Evolutionary conservation across 768 basidiomycete species (phyloP).

Genomic region (Hirschioporus abietinus): DNA sequence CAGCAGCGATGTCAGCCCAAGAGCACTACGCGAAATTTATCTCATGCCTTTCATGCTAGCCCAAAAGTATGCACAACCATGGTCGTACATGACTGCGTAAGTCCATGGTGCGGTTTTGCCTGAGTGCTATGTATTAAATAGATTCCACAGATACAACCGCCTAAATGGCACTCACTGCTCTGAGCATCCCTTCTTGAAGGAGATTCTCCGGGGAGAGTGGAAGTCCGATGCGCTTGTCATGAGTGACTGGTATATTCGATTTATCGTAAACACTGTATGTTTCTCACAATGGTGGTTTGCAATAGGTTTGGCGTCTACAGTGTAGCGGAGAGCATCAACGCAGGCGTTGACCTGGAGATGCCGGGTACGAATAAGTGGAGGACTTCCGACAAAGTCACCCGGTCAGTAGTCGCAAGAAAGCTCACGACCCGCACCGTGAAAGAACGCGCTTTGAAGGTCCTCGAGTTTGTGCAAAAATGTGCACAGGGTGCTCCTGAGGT

Average conservation of each 20-base stretch:
- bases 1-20: constrained; percentile 42
- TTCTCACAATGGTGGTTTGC: constrained; percentile 2
- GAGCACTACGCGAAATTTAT: constrained; percentile 55
- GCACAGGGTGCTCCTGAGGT: constrained; percentile 65
- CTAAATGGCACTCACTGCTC: constrained; percentile 71
- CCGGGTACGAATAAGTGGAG: constrained; percentile 75
- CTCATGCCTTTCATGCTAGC: constrained; percentile 59
- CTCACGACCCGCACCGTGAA: constrained; percentile 60
- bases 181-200: constrained; percentile 57
- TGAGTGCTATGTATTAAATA: constrained; percentile 3
- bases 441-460: constrained; percentile 57
- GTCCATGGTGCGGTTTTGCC: constrained; percentile 21
- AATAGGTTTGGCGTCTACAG: constrained; percentile 69
- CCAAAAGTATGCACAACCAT: constrained; percentile 45
- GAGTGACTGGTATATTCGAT: constrained; percentile 65
- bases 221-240: constrained; percentile 67
- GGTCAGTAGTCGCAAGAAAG: constrained; percentile 46
- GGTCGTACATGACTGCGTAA: constrained; percentile 58
- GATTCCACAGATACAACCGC: constrained; percentile 51
- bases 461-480: constrained; percentile 66
- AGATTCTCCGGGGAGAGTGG: constrained; percentile 71
- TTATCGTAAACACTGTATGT: background rate
- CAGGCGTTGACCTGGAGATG: constrained; percentile 81
- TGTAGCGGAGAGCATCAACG: constrained; percentile 57
- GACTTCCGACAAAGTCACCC: constrained; percentile 58